phyloP scores from a whole-genome alignment of 495 filamentous ascomycete species.

The Penicillium subrubescens region DNA sequence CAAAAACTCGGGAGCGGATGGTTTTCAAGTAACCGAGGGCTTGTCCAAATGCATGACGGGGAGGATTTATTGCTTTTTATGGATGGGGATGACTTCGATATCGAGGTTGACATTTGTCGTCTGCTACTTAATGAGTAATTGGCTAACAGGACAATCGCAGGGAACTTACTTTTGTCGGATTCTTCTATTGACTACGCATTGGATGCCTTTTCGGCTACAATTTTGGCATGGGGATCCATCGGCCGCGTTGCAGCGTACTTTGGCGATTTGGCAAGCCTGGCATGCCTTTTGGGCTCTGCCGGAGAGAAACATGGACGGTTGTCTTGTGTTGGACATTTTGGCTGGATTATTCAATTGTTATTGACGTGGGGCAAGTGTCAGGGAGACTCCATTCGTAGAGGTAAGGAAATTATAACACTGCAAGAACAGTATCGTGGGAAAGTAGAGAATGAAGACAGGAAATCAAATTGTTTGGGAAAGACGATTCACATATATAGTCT shows the following conservation, averaged over 20 bases:
- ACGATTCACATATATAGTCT: slow-evolving; percentile 2
- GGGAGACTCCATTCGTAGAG: not conserved
- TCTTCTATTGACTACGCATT: slow-evolving; percentile 10
- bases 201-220: slow-evolving; percentile 10
- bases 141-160: not conserved
- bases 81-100: not conserved
- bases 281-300: slow-evolving; percentile 12
- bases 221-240: slow-evolving; percentile 17
- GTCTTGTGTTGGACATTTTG: slow-evolving; percentile 3
- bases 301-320: slow-evolving; percentile 1
- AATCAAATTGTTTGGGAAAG: not conserved
- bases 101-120: not conserved
- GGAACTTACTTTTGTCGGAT: slow-evolving; percentile 4
- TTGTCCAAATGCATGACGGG: not conserved
- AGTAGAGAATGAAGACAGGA: not conserved
- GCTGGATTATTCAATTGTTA: not conserved
- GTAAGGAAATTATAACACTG: not conserved
- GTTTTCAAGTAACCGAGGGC: not conserved
- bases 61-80: not conserved
- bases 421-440: not conserved
- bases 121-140: not conserved
- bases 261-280: slow-evolving; percentile 13
- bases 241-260: slow-evolving; percentile 15
- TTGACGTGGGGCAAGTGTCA: not conserved
- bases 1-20: not conserved